Conservation (phyloP, 1,284 basidiomycete species). For the Mycena citricolor region DNA sequence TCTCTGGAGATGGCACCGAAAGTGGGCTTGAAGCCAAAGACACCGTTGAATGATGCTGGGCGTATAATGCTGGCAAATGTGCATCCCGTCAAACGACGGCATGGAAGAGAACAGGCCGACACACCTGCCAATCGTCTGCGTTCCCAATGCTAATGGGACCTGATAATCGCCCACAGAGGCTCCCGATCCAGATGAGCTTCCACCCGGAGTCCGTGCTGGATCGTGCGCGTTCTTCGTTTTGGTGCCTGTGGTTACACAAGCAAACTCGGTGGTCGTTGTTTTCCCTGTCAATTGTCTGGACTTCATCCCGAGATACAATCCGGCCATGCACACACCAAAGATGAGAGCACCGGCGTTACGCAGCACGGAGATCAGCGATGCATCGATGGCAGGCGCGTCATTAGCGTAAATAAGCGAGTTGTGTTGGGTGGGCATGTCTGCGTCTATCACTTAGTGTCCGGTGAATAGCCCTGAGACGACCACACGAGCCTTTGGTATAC, state of each 20-base stretch:
- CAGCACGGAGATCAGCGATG: slow-evolving; percentile 18
- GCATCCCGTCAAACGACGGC: too few relatives aligned
- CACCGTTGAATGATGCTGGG: slow-evolving; percentile 23
- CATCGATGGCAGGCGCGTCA: slow-evolving; percentile 18
- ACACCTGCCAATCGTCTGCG: slow-evolving; percentile 22
- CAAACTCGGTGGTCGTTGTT: slow-evolving; percentile 24
- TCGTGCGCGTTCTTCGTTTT: slow-evolving; percentile 22
- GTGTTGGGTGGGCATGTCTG: slow-evolving; percentile 25
- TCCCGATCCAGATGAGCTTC: slow-evolving; percentile 24
- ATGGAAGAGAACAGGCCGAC: neutral
- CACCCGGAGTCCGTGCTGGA: slow-evolving; percentile 20
- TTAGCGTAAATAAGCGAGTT: slow-evolving; percentile 22
- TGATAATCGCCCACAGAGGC: slow-evolving; percentile 25
- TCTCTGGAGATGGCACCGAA: slow-evolving; percentile 24
- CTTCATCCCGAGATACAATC: too few relatives aligned
- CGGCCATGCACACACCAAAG: slow-evolving; percentile 11
- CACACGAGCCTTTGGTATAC: slow-evolving; percentile 21
- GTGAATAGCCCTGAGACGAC: neutral
- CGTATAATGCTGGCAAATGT: slow-evolving; percentile 15
- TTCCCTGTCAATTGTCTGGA: slow-evolving; percentile 14
- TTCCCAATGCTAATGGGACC: slow-evolving; percentile 23
- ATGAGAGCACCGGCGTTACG: slow-evolving; percentile 23
- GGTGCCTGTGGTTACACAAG: slow-evolving; percentile 17
- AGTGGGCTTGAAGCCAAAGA: slow-evolving; percentile 22
- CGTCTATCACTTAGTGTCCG: neutral